Evolutionary conservation across 2,329 filamentous ascomycete species (phyloP), one percentile per base, ranked within the genome.

Genomic region (Sclerotinia trifoliorum): DNA sequence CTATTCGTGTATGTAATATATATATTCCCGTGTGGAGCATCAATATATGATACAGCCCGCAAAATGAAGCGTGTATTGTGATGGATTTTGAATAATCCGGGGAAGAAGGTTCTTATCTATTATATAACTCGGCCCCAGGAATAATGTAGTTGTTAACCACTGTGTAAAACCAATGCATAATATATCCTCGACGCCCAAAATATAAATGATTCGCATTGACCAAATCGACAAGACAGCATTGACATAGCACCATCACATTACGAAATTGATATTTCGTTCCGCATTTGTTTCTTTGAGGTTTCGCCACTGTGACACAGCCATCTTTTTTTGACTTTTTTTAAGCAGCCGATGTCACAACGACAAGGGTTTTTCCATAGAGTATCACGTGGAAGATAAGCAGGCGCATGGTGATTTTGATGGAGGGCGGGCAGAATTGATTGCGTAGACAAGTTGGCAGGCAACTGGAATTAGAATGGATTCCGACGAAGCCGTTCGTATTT

Each of bases 401-500:
- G 46, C 58, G 44, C 58, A 61, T 44, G 44, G 32, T 32, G 26
- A 6, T 2, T 48, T 32, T 19, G 42, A 32, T 48, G 26, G 56
- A 8, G 21, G 26, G 42, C 49, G n/a, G 17, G 32, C 19, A 65
- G 54, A 19, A 32, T 65, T 44, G 48, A 58, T 66, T 66, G 63
- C 63, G 64, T 66, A 58, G 51, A 29, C 26, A 60, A n/a, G 42
- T 29, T 39, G 61, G 49, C 48, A 42, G 35, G 24, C 17, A 49
- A 58, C 54, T 66, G 39, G 51, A 66, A 58, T 66, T 66, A 42
- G 42, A 35, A 66, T 32, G 44, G 55, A 61, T 60, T 60, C 65
- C 65, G 65, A 66, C 49, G 55, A 61, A 61, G 65, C 65, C 65
- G 65, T 56, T 66, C 64, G 44, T 66, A 52, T 66, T 32, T 19